A percentile compares a stretch with the other conserved stretches of the same genome.
Evolutionary conservation across 2,329 filamentous ascomycete species (phyloP).

Genomic region (Didymosphaeria variabile): DNA sequence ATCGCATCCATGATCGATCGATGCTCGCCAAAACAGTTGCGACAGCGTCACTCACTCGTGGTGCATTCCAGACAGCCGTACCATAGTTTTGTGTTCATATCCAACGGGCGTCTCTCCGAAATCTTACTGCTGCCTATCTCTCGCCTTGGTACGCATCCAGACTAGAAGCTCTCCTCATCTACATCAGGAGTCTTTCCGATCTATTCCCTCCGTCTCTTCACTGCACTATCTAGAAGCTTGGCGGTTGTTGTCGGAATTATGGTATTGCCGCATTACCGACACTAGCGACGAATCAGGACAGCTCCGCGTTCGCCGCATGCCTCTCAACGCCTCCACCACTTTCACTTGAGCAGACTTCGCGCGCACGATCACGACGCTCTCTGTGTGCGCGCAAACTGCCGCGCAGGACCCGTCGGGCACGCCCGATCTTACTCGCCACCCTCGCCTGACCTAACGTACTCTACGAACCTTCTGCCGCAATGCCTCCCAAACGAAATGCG

Average conservation of each 20-base stretch:
- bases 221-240: background rate
- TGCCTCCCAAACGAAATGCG: slow-evolving; percentile 42
- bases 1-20: too few relatives aligned
- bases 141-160: background rate
- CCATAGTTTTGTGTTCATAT: background rate
- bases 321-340: slow-evolving; percentile 6
- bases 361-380: background rate
- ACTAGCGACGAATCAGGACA: slow-evolving; percentile 9
- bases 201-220: background rate
- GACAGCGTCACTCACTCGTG: too few relatives aligned
- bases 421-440: background rate
- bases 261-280: background rate
- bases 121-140: background rate
- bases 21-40: too few relatives aligned
- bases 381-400: background rate
- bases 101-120: background rate
- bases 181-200: background rate
- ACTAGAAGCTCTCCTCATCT: background rate
- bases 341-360: background rate
- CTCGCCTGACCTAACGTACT: background rate
- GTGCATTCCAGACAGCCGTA: background rate
- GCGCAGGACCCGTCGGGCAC: background rate
- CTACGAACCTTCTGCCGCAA: slow-evolving; percentile 16
- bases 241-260: background rate
- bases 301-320: slow-evolving; percentile 6